Conservation (phyloP, 176 grass and related monocot species). For the sorghum (Sorghum bicolor) region Sorghum_bicolor_NCBIv3 NC_012870.2:68827501-68828000, state of each 20-base stretch:
- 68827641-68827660: conserved; percentile 65
- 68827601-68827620: conserved; percentile 65
- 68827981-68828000: conserved; percentile 75
- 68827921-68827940: conserved; percentile 84
- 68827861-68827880: conserved; percentile 62
- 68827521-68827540: neutral
- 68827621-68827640: conserved; percentile 92
- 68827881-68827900: conserved; percentile 67
- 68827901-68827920: conserved; percentile 79
- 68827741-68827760: neutral
- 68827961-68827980: conserved; percentile 65
- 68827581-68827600: conserved; percentile 26
- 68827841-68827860: conserved; percentile 55
- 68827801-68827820: neutral
- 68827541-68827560: neutral
- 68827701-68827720: conserved; percentile 74
- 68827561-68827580: neutral
- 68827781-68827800: neutral
- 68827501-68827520: neutral
- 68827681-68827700: conserved; percentile 62
- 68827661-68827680: conserved; percentile 75
- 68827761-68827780: neutral
- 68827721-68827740: conserved; percentile 54
- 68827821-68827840: conserved; percentile 49
- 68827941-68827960: conserved; percentile 92